Evolutionary conservation across 345 rosid species (phyloP).

Genomic region (Kandelia obovata): DNA sequence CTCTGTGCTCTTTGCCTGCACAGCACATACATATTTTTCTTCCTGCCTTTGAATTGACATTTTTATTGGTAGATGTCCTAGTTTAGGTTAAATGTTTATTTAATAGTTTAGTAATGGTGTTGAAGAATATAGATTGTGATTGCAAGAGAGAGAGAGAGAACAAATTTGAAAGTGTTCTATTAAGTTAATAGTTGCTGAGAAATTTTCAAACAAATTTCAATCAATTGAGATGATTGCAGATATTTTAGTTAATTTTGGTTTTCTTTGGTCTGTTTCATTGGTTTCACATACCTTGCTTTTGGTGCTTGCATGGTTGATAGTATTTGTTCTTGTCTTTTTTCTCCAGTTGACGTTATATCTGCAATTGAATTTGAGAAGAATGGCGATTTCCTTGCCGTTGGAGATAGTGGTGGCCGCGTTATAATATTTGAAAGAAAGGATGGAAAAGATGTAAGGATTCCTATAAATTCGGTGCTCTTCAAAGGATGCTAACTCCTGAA

Average conservation of each 20-base stretch:
- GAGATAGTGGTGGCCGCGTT: conserved; percentile 64
- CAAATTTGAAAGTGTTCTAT: too few species aligned
- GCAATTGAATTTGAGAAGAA: conserved; percentile 52
- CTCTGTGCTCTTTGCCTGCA: too few species aligned
- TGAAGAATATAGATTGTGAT: too few species aligned
- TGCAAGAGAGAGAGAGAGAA: too few species aligned
- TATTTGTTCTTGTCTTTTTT: neutral
- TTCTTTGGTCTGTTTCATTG: neutral
- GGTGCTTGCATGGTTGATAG: neutral
- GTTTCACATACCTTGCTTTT: neutral
- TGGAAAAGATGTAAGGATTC: conserved; percentile 33
- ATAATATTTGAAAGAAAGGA: conserved; percentile 45
- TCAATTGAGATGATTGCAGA: too few species aligned
- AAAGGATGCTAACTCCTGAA: neutral
- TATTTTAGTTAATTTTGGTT: neutral
- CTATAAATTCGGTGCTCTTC: too few species aligned
- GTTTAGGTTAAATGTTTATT: too few species aligned
- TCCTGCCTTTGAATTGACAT: neutral
- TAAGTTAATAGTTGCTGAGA: too few species aligned
- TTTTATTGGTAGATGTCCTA: neutral
- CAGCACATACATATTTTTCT: neutral
- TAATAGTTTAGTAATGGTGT: too few species aligned
- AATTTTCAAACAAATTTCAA: too few species aligned
- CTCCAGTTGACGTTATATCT: conserved; percentile 45
- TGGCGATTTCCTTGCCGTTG: conserved; percentile 59